Percentiles rank a stretch among this genome's conserved stretches.
Conservation (phyloP, 768 basidiomycete species). For the Gloeophyllum trabeum region DNA sequence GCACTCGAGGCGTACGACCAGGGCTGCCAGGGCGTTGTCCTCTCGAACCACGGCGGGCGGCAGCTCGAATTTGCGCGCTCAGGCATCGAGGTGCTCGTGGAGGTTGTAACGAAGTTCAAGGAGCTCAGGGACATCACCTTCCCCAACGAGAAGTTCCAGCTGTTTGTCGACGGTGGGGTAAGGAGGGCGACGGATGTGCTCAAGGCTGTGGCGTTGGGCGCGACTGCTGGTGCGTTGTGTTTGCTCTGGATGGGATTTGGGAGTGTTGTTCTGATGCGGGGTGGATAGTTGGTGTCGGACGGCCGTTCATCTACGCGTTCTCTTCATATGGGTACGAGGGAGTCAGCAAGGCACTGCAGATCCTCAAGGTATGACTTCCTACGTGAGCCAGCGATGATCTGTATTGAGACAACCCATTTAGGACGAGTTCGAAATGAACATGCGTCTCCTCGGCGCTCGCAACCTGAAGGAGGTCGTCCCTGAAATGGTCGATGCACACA, state of each 20-base stretch:
- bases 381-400: background rate
- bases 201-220: constrained; percentile 81
- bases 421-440: constrained; percentile 98
- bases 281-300: constrained; percentile 60
- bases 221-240: constrained; percentile 55
- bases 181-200: constrained; percentile 83
- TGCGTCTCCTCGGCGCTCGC: constrained; percentile 82
- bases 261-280: constrained; percentile 29
- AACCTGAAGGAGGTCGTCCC: constrained; percentile 72
- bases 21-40: constrained; percentile 35
- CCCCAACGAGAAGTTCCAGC: constrained; percentile 71
- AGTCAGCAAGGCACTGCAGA: constrained; percentile 71
- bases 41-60: constrained; percentile 49
- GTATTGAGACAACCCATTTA: constrained; percentile 18
- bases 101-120: constrained; percentile 67
- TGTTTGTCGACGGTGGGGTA: constrained; percentile 93
- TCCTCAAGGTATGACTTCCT: constrained; percentile 43
- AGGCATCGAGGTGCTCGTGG: constrained; percentile 52
- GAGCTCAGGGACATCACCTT: constrained; percentile 54
- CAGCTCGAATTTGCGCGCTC: constrained; percentile 39
- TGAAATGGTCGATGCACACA: constrained; percentile 82
- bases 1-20: constrained; percentile 39
- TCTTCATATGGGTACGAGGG: constrained; percentile 85
- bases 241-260: constrained; percentile 16
- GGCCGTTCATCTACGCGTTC: constrained; percentile 84